Base-by-base conservation (phyloP, 2,329 filamentous ascomycete species). In the Ophiosphaerella narmari region DNA sequence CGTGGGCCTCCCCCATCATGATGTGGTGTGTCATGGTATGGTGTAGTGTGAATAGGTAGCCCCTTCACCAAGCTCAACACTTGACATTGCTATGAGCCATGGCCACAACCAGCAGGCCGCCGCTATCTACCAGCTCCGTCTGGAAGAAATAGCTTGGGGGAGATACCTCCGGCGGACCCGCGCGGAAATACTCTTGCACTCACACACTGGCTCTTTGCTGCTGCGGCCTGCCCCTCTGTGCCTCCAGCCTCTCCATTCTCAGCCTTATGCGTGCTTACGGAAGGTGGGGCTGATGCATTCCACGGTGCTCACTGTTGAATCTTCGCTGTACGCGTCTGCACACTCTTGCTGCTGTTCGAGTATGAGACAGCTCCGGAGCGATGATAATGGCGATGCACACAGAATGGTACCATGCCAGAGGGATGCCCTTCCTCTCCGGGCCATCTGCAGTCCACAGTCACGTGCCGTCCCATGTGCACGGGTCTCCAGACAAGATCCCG, bases 191-290 rank as follows among this genome's bases (percentile, higher is more conserved):
- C 51, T 50, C 7, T 29, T 29, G 11, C 26, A 41, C 29, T 16
- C 16, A 33, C 13, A 34, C 33, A 32, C 35, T 18, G 24, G 38
- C 39, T n/a, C 29, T 38, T 32, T 16, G 35, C 32, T 24, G 39
- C 18, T 21, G 18, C 18, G 21, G 18, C 34, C 38, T 39, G 54
- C 52, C 49, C 57, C 50, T 55, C 55, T 11, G 7, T 29, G 26
- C 9, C 9, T 29, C 9, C 26, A 8, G 26, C 26, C 26, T 6
- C 26, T 29, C 26, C 26, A 29, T 29, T 43, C 40, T 56, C 57
- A 58, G 55, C 57, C 57, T 55, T 58, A 50, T 42, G 47, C 46
- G 39, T 46, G 48, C 40, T 54, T 50, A 58, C 49, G 50, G 45
- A 55, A 54, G 45, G 57, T 54, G 55, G 55, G 54, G 57, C 50